Percentiles rank a stretch among this genome's conserved stretches.
These are phyloP conservation scores for Camellia lanceoleosa DNA, from an alignment of 148 eudicot species.

Conservation along the genomic window DNA sequence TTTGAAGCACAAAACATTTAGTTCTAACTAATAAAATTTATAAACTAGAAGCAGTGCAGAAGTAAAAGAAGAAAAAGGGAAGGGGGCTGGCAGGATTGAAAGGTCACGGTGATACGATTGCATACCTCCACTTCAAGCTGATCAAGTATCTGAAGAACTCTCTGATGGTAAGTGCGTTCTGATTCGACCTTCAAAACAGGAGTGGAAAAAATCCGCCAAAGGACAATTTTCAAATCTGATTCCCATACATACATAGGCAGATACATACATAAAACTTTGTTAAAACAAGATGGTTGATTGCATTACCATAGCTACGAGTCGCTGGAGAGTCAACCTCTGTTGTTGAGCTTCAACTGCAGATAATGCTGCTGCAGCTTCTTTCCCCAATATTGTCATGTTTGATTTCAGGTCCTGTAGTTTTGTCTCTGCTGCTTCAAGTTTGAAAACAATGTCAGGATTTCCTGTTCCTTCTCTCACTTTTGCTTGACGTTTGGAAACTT, in stretches of 20 bases:
- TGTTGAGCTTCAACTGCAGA: constrained; percentile 98
- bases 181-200: constrained; percentile 67
- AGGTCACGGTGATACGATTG: not conserved
- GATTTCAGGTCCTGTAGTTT: constrained; percentile 87
- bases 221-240: constrained; percentile 8
- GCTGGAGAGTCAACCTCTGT: constrained; percentile 87
- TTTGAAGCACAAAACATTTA: not conserved
- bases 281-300: not conserved
- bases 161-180: constrained; percentile 89
- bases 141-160: constrained; percentile 86
- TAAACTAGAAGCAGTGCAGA: not conserved
- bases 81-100: not conserved
- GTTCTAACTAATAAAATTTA: not conserved
- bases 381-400: constrained; percentile 72
- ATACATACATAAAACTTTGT: not conserved
- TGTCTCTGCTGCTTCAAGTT: constrained; percentile 81
- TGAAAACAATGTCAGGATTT: constrained; percentile 72
- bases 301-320: constrained; percentile 81
- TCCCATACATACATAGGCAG: not conserved
- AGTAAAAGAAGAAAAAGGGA: constrained; percentile 4
- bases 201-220: constrained; percentile 11
- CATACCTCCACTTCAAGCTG: constrained; percentile 90
- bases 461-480: constrained; percentile 73
- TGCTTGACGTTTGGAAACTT: constrained; percentile 85
- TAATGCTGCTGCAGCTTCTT: constrained; percentile 98